Conservation (phyloP, 768 basidiomycete genomes). For the Mycena venus region DNA sequence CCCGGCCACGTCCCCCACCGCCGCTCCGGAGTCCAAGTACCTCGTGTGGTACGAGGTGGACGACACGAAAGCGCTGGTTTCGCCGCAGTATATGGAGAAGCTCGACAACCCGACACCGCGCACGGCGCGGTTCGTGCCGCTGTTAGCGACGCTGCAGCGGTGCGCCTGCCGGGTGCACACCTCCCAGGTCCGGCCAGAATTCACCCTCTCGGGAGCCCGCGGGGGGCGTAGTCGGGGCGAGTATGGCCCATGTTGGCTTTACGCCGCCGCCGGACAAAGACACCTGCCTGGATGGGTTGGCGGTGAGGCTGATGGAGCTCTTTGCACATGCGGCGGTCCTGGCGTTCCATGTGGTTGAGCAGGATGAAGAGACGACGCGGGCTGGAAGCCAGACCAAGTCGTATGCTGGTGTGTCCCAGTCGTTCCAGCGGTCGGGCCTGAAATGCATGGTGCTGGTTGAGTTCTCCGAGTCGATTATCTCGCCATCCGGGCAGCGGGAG, state of each 20-base stretch:
- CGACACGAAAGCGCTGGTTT: slow-evolving; percentile 16
- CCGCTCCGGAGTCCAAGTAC: slow-evolving; percentile 11
- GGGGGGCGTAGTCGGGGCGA: slow-evolving; percentile 16
- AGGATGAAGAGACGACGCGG: slow-evolving; percentile 20
- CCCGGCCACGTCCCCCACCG: slow-evolving; percentile 10
- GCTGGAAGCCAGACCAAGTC: slow-evolving; percentile 22
- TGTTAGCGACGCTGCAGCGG: slow-evolving; percentile 18
- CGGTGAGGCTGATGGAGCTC: slow-evolving; percentile 17
- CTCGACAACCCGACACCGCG: slow-evolving; percentile 22
- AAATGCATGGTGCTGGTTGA: slow-evolving; percentile 25
- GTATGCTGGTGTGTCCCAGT: slow-evolving; percentile 19
- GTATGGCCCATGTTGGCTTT: slow-evolving; percentile 21
- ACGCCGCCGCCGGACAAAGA: slow-evolving; percentile 21
- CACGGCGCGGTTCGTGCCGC: slow-evolving; percentile 24
- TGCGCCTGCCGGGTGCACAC: slow-evolving; percentile 22
- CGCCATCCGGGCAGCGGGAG: slow-evolving; percentile 17
- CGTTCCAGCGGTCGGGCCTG: slow-evolving; percentile 22
- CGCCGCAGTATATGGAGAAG: slow-evolving; percentile 25
- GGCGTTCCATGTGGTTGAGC: slow-evolving; percentile 23
- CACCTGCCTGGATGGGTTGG: slow-evolving; percentile 18
- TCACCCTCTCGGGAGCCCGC: slow-evolving; percentile 7
- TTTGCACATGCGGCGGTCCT: slow-evolving; percentile 23
- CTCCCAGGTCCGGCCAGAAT: slow-evolving; percentile 23
- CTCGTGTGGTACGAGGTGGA: slow-evolving; percentile 26
- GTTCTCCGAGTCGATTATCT: slow-evolving; percentile 25